These are phyloP conservation scores for Pythium aristosporum DNA, from an alignment of 352 stramenopile species.

Conservation along the genomic window DNA sequence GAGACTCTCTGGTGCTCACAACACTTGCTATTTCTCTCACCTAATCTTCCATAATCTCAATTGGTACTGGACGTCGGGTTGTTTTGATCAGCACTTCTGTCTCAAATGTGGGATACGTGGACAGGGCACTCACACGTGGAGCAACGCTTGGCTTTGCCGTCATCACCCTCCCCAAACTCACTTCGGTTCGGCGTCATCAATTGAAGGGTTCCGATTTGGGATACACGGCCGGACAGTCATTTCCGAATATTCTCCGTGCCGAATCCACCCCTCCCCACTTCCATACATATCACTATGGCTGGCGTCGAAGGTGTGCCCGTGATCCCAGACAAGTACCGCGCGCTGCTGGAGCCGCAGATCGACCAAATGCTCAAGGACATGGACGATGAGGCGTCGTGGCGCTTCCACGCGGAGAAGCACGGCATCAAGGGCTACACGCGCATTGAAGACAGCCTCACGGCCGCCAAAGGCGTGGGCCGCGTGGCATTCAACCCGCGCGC, in stretches of 20 bases:
- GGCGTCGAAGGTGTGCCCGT: constrained; percentile 36
- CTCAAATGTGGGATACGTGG: too few relatives aligned
- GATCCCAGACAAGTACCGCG: constrained; percentile 49
- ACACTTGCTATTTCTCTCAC: too few relatives aligned
- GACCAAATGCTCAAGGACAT: constrained; percentile 55
- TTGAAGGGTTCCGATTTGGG: too few relatives aligned
- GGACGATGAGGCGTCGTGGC: constrained; percentile 54
- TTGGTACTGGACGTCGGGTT: too few relatives aligned
- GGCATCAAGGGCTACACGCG: constrained; percentile 66
- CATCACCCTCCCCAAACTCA: too few relatives aligned
- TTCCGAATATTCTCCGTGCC: not conserved
- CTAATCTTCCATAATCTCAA: too few relatives aligned
- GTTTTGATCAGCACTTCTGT: too few relatives aligned
- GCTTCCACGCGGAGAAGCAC: constrained; percentile 65
- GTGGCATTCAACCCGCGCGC: constrained; percentile 52
- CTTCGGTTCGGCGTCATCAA: too few relatives aligned
- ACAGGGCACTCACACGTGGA: too few relatives aligned
- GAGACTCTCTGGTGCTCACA: too few relatives aligned
- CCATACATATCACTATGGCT: not conserved
- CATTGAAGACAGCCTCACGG: constrained; percentile 59
- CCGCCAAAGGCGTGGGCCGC: constrained; percentile 50
- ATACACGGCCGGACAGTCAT: not conserved
- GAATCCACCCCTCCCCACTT: not conserved
- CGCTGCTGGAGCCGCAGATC: constrained; percentile 51
- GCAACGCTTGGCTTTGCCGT: too few relatives aligned